Conservation (phyloP, 2,329 filamentous ascomycete species). For the Colletotrichum shisoi region DNA sequence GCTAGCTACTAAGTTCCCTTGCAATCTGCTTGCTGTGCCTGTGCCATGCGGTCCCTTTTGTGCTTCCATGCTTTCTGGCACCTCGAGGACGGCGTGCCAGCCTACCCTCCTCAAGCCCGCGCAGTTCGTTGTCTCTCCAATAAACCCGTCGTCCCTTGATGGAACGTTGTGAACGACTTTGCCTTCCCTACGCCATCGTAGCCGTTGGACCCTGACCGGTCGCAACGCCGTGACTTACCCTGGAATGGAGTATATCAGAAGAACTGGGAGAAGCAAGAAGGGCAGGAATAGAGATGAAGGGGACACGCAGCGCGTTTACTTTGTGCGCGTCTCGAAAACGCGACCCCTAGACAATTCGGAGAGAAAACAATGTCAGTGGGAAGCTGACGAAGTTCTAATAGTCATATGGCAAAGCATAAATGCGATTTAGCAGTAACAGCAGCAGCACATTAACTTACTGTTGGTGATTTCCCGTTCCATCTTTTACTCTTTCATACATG, state of each 20-base stretch:
- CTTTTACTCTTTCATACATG: background rate
- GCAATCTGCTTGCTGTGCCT: conserved; percentile 4
- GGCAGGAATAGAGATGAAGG: background rate
- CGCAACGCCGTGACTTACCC: background rate
- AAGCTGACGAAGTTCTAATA: background rate
- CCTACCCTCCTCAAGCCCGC: conserved; percentile 10
- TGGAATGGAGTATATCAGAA: background rate
- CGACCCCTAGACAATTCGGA: background rate
- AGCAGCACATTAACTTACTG: background rate
- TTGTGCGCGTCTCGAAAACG: background rate
- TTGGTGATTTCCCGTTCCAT: background rate
- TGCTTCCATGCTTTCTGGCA: conserved; percentile 3
- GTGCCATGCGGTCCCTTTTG: background rate
- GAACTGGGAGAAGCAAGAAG: background rate
- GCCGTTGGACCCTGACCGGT: background rate
- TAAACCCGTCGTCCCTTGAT: background rate
- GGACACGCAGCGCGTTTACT: background rate
- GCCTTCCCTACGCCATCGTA: background rate
- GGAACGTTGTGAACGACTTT: background rate
- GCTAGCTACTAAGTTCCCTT: background rate
- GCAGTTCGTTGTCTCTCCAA: conserved; percentile 1
- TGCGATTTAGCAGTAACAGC: background rate
- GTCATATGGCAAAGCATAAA: background rate
- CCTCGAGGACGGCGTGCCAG: conserved; percentile 18
- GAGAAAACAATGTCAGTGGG: background rate